Base-by-base conservation (phyloP, 495 filamentous ascomycete genomes). In the Cercophora samala region DNA sequence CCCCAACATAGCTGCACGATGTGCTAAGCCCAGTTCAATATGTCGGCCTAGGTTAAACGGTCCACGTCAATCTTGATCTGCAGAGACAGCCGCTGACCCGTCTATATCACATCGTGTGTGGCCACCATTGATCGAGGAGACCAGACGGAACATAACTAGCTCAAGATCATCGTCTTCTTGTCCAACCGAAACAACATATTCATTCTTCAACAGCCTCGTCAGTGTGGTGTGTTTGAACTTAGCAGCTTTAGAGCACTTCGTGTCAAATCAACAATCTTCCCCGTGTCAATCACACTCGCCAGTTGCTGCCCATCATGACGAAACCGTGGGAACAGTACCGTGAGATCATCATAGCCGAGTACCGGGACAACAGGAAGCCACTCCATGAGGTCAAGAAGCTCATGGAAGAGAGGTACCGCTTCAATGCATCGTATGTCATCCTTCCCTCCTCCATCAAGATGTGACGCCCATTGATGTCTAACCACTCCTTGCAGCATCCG, bases 351-450 rank as follows among this genome's bases (percentile, higher is more conserved):
- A 71, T 77, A 54, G 58, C 63, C 3, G 70, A 78, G 53, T 83
- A 83, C 66, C 74, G 74, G 64, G 67, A 73, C n/a, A 68, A 80
- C n/a, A 77, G 79, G 37, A 71, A 64, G 64, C 78, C 79, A 26
- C 77, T 83, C 22, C 72, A 77, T 6, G 76, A 76, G 59, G 81
- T 83, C 19, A 75, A 70, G 65, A 69, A 72, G 58, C 72, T 78
- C 15, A 81, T 83, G 79, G 72, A 74, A 58, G 73, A 79, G n/a
- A 66, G 63, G 60, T 74, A 83, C 58, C 70, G 70, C 5, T 83
- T 83, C 73, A 77, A 69, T 64, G 81, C 81, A 17, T 83, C 80
- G 81, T 83, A 69, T 64, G 81, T 75, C 18, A 6, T 46, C 21
- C 56, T 52, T 19, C 25, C 29, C 9, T 58, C 63, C 8, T 37